Base-by-base conservation (phyloP, 2,329 filamentous ascomycete species). In the Diplodia sapinea region DNA sequence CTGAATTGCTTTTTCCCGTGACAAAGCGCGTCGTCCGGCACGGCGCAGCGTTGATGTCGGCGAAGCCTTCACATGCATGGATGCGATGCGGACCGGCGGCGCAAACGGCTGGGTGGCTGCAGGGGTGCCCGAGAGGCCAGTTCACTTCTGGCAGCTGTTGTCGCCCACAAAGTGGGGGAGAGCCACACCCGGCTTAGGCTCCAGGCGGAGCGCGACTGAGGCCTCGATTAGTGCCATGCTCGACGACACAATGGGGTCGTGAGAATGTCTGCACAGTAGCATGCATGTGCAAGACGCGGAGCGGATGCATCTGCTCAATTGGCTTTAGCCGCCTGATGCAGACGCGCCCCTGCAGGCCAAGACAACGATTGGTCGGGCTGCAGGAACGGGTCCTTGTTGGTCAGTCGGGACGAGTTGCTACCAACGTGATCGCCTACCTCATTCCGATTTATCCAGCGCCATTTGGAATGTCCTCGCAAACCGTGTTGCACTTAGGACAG, bases 301-400 rank as follows among this genome's bases (percentile, higher is more conserved):
- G 55, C 20, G 23, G 36, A 38, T 43, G 57, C 57, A 33, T 50
- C 57, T 61, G 57, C 57, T 29, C 29, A n/a, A 51, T 36, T 63
- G 4, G 8, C n/a, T 20, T 47, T 38, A 63, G 59, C 59, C 59
- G 47, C 29, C 9, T 40, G 57, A 9, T 40, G 57, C 57, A 62
- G 17, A 26, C 43, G 40, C 40, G 33, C 40, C 56, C 56, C 26
- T 33, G 56, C 56, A 49, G 40, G 26, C 47, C 43, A 8, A 15
- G 59, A 51, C 59, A 17, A 38, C 7, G 47, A 63, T 31, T 23
- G 56, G 59, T 63, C 43, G 43, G 26, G 59, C 59, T 63, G 59
- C 59, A 63, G 59, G 59, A 63, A 63, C 59, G 8, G 43, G n/a
- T 31, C 59, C 59, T 63, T 63, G 59, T 47, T 63, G 47, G 43